Evolutionary conservation across 306 rosid species (phyloP), one percentile per base, ranked within the genome.

Genomic region (Cajanus cajan): DNA sequence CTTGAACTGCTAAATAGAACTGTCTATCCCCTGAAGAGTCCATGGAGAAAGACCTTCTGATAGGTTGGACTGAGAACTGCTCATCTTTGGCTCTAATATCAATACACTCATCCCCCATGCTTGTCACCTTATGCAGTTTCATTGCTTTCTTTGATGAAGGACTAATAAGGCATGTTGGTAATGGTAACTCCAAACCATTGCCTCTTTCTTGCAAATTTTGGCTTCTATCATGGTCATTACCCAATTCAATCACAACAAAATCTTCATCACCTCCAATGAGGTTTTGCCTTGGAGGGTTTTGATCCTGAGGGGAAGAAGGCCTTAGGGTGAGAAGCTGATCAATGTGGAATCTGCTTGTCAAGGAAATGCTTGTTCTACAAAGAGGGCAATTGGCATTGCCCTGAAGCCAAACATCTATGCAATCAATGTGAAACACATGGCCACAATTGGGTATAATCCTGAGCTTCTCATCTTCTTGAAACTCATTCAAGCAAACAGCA

Each of bases 341-440:
- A 48, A 80, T 47, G 0, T 69, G 90, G 70, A 78, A 87, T 43
- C 84, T 71, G 40, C 75, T 78, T 16, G 88, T 67, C 31, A 85
- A 52, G 1, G 97, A 95, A 86, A 92, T 86, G 73, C 87, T 87
- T 36, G 94, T 89, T 71, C 99, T 85, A 41, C 99, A 96, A 61
- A 96, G 98, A 31, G 98, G 99, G 83, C 99, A 96, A 84, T 93
- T 96, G n/a, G 97, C 90, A 83, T 88, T 93, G 83, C 54, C 85
- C 74, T 90, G 97, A 47, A 96, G 96, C 99, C 99, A 93, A 55
- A 93, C 90, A 59, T 96, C 99, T 44, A 96, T 91, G 85, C 99
- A 96, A 82, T 93, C 98, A 65, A 93, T 91, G 79, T 96, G 99
- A 54, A 96, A 96, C 7, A 89, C 77, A 69, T 96, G 98, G 77